Evolutionary conservation across 73 alveolate species (phyloP), one percentile per base, ranked within the genome.

Genomic region (Blepharisma japonicum): DNA sequence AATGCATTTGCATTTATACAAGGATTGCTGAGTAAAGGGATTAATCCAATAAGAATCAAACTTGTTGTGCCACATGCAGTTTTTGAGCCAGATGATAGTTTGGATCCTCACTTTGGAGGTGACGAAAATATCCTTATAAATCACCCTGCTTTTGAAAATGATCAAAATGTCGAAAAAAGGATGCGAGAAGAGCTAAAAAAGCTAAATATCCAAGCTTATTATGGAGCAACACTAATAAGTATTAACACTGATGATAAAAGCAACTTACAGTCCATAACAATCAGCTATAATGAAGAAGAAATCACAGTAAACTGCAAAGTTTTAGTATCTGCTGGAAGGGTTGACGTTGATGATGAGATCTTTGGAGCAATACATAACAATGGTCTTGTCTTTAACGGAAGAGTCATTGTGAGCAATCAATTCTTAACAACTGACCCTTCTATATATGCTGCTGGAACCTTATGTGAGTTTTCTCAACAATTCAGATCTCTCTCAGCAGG

Each of bases 341-440:
- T 94, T 21, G 98, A 96, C 85, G 98, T 96, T 6, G 99, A 96
- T 83, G 91, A 94, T 11, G 98, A 95, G 67, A 95, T 96, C 53
- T 96, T 96, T 80, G 80, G 89, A 55, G 93, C 97, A 66, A 96
- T 96, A 51, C 99, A 96, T 84, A 94, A 96, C 77, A 96, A 96
- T 81, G 99, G 99, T 27, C 91, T 96, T 55, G 99, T 96, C 6
- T 96, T 94, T 81, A 96, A 96, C 71, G 99, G 99, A 6, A 87
- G 99, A 84, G 86, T 96, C 6, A 96, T 96, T 55, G 98, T 96
- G 25, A 96, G 94, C 61, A 93, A 92, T 86, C 94, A 95, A 82
- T 96, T 96, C 90, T 87, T 93, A 83, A 96, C 99, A 0, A 96
- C 99, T 56, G 98, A 96, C 83, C 93, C 94, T 25, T 89, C 93